Base-by-base conservation (phyloP, 2,329 filamentous ascomycete species). In the Botryotinia globosa region DNA sequence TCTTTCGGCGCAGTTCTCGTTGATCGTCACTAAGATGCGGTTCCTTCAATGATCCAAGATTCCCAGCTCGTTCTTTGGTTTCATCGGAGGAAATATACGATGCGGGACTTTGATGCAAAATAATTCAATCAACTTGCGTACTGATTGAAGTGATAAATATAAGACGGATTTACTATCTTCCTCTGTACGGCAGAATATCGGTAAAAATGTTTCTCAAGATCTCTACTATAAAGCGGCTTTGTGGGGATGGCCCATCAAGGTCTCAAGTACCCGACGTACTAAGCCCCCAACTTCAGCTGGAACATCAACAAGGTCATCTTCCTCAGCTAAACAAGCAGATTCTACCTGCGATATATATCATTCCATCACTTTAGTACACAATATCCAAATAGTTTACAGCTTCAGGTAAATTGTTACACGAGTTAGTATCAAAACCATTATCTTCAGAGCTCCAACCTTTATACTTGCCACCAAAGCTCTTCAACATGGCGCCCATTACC, bases 401-500 rank as follows among this genome's bases (percentile, higher is more conserved):
- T 65, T 64, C 59, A 56, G 45, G 58, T 25, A 39, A 22, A 39
- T 51, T 25, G 4, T 29, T n/a, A 32, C 25, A 29, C 44, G 7
- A 71, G 20, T 32, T 64, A 44, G 0, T 20, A 45, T 69, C 58
- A 44, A 56, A 42, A 18, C 10, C 10, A 8, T 63, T 32, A 29
- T 18, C 34, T 54, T 44, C 12, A 51, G 34, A 64, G 59, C 59
- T 39, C 63, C 62, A 68, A 58, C 25, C 32, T 51, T 32, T 9
- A 54, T 25, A 67, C 22, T 42, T 58, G 64, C 69, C 48, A 67
- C 62, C 59, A 58, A 58, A 73, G 66, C 66, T 72, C 71, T 34
- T 42, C 63, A 67, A 74, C 16, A 78, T 78, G 76, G 74, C 74
- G 42, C 76, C 72, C 25, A 68, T 78, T 16, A 71, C 70, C 39